A percentile compares a stretch with the other conserved stretches of the same genome.
Evolutionary conservation across 352 stramenopile genomes (phyloP).

Genomic region (Poterioochromonas sp.): DNA sequence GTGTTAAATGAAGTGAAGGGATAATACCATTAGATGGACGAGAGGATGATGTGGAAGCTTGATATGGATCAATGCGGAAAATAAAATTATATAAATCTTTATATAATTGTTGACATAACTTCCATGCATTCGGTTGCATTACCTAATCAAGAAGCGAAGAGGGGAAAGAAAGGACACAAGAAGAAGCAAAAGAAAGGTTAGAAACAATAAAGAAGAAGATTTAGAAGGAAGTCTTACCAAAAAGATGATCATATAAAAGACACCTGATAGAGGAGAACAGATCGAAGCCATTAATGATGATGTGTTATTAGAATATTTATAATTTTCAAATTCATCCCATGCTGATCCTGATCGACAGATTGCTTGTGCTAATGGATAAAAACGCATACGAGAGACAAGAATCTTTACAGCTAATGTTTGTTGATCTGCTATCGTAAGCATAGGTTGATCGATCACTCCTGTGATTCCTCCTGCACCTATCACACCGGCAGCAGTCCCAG

Average conservation of each 20-base stretch:
- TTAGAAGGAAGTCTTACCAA: neutral
- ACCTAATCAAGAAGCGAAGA: too few species aligned
- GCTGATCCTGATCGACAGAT: neutral
- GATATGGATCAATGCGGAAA: neutral
- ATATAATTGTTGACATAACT: neutral
- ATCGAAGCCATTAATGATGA: neutral
- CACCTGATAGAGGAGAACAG: neutral
- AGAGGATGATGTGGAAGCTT: too few species aligned
- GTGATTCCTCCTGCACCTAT: neutral
- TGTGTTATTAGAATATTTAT: neutral
- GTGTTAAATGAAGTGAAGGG: too few species aligned
- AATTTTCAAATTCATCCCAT: slow-evolving; percentile 16
- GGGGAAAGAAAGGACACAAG: too few species aligned
- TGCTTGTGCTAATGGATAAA: slow-evolving; percentile 10
- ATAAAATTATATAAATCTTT: neutral
- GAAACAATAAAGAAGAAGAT: neutral
- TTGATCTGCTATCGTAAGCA: neutral
- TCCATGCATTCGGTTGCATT: neutral
- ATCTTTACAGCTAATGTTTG: neutral
- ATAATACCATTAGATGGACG: too few species aligned
- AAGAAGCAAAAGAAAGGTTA: neutral
- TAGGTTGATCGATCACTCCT: neutral
- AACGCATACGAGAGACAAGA: neutral
- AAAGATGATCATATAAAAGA: neutral
- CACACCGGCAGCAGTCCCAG: neutral